These are phyloP conservation scores for Fusarium zealandicum DNA, from an alignment of 2,329 filamentous ascomycete genomes.

Conservation along the genomic window DNA sequence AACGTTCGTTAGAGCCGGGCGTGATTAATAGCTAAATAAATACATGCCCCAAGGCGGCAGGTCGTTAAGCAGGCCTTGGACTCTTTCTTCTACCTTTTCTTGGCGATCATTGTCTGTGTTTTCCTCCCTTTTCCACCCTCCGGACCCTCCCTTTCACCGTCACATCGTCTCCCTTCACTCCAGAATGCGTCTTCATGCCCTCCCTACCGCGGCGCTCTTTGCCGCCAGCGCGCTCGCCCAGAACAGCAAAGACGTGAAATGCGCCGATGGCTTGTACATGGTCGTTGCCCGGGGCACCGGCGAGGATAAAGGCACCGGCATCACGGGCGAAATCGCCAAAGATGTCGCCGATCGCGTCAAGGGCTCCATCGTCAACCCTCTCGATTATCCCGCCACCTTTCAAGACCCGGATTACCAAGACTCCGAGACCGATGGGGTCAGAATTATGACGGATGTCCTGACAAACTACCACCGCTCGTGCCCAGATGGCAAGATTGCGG, in stretches of 20 bases:
- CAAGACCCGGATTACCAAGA: slow-evolving; percentile 43
- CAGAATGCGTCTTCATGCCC: slow-evolving; percentile 30
- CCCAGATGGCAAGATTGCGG: slow-evolving; percentile 50
- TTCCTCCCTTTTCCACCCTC: background rate
- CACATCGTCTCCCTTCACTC: background rate
- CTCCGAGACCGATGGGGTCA: slow-evolving; percentile 47
- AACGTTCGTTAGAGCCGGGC: background rate
- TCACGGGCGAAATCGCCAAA: slow-evolving; percentile 45
- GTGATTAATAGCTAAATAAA: slow-evolving; percentile 10
- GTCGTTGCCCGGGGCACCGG: slow-evolving; percentile 50
- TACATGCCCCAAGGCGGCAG: slow-evolving; percentile 6
- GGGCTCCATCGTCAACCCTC: slow-evolving; percentile 45
- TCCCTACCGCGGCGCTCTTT: slow-evolving; percentile 38
- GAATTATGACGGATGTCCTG: slow-evolving; percentile 44
- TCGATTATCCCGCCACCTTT: slow-evolving; percentile 51
- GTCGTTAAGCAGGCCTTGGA: background rate
- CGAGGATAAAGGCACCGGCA: slow-evolving; percentile 47
- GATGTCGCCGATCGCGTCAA: slow-evolving; percentile 44
- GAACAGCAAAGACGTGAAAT: slow-evolving; percentile 33
- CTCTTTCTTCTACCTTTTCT: background rate
- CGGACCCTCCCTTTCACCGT: background rate
- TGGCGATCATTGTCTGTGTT: background rate
- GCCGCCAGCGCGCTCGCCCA: slow-evolving; percentile 36
- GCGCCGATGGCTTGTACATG: slow-evolving; percentile 50
- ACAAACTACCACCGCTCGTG: slow-evolving; percentile 46